Evolutionary conservation across 192 early-diverging fungal species (phyloP), one percentile per base, ranked within the genome.

Genomic region (Backusella psychrophila): DNA sequence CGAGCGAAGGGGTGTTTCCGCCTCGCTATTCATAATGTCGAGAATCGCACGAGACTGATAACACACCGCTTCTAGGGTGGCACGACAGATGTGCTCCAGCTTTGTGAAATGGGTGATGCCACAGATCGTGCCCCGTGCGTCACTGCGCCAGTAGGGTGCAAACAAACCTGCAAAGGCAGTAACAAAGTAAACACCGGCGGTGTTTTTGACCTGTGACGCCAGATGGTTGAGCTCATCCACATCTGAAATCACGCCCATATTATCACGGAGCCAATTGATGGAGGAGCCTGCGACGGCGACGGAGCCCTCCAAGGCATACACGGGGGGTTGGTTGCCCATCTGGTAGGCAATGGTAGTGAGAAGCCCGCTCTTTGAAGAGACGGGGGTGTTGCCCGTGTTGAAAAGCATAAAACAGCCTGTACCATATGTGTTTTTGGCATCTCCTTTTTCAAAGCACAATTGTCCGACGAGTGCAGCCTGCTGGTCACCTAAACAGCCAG

Each of bases 351-450:
- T 94, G 9, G 96, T 97, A 1, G 96, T 96, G 38, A 98, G 82
- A 36, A 98, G 87, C 1, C 96, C 96, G 73, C 90, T 90, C 73
- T 90, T 87, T 39, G 96, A 94, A 56, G 90, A 80, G 70, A 96
- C 92, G 14, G 90, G 88, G 21, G 88, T 80, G 4, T 82, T 65
- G 36, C 96, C 96, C 19, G 95, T 96, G 87, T 98, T 97, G 87
- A 93, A 96, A 72, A 98, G 83, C 94, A 97, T 95, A 82, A 98
- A 98, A 84, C 95, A 96, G 31, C 96, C 96, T 31, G 96, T 98
- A 59, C 96, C 96, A 85, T 97, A 97, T 2, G 96, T 98, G 86
- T 95, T 98, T 87, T 98, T 98, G 70, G 92, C 91, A 80, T 94
- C 91, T 11, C 96, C 96, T 1, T 89, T 85, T 66, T 90, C 77